Evolutionary conservation across 257 asterid genomes (phyloP).

Genomic region (Nicotiana sylvestris): DNA sequence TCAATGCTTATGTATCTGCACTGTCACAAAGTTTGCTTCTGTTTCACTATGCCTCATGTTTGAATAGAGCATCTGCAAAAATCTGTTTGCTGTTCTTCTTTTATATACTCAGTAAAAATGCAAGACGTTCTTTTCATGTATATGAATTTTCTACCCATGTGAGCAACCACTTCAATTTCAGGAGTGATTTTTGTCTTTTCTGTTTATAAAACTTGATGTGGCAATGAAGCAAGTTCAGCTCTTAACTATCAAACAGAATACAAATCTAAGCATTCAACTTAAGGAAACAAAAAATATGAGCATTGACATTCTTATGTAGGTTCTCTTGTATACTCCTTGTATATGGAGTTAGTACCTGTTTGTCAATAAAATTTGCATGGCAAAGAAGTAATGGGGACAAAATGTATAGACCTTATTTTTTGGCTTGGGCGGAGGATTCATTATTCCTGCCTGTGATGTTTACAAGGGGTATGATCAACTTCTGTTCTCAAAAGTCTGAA

Average conservation of each 20-base stretch:
- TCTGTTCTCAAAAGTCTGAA: neutral
- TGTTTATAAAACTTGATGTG: neutral
- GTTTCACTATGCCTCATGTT: neutral
- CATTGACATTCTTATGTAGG: neutral
- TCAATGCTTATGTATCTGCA: neutral
- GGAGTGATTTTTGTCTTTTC: neutral
- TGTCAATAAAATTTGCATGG: neutral
- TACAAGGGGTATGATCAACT: neutral
- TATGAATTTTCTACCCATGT: neutral
- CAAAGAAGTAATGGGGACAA: neutral
- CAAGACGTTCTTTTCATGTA: neutral
- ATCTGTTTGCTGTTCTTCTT: neutral
- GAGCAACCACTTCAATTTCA: neutral
- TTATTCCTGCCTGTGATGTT: neutral
- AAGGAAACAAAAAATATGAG: neutral
- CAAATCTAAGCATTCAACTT: neutral
- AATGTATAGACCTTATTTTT: neutral
- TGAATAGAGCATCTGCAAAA: neutral
- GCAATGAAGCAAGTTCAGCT: neutral
- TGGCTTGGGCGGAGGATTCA: neutral
- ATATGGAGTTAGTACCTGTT: neutral
- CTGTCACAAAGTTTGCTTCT: neutral
- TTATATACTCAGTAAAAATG: neutral
- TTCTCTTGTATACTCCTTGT: neutral
- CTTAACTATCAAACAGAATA: neutral